These are phyloP conservation scores for Hanseniaspora mollemarum DNA, from an alignment of 805 yeast species.

Conservation along the genomic window DNA sequence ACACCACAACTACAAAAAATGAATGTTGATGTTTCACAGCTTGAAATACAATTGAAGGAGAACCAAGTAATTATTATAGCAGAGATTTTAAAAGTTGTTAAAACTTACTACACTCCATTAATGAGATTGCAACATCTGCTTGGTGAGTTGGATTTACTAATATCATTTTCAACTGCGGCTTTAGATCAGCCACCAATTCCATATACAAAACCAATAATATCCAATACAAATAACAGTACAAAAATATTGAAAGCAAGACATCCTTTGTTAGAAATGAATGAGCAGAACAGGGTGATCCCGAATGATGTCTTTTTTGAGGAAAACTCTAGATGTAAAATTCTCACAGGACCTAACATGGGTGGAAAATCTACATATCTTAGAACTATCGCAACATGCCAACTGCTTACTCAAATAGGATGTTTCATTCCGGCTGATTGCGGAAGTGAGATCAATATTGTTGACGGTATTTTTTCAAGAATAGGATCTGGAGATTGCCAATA, in stretches of 20 bases:
- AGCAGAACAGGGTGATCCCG: slow-evolving; percentile 70
- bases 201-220: slow-evolving; percentile 62
- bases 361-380: slow-evolving; percentile 91
- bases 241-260: slow-evolving; percentile 63
- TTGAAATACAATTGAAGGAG: slow-evolving; percentile 55
- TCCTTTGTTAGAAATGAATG: slow-evolving; percentile 89
- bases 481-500: slow-evolving; percentile 98
- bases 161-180: slow-evolving; percentile 73
- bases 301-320: slow-evolving; percentile 65
- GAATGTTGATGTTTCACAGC: slow-evolving; percentile 45
- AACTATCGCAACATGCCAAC: slow-evolving; percentile 74
- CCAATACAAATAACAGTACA: slow-evolving; percentile 30
- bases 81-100: slow-evolving; percentile 69
- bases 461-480: slow-evolving; percentile 88
- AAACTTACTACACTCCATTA: slow-evolving; percentile 71
- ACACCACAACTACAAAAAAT: slow-evolving; percentile 52
- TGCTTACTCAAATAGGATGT: slow-evolving; percentile 83
- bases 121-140: slow-evolving; percentile 53
- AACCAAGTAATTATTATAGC: slow-evolving; percentile 70
- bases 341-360: slow-evolving; percentile 97
- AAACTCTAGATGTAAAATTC: slow-evolving; percentile 45
- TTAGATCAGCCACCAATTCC: slow-evolving; percentile 66
- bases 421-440: slow-evolving; percentile 62
- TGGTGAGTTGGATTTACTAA: slow-evolving; percentile 71
- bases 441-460: slow-evolving; percentile 75